phyloP scores from a whole-genome alignment of 768 basidiomycete genomes.

The Boletus rubescentipes region DNA sequence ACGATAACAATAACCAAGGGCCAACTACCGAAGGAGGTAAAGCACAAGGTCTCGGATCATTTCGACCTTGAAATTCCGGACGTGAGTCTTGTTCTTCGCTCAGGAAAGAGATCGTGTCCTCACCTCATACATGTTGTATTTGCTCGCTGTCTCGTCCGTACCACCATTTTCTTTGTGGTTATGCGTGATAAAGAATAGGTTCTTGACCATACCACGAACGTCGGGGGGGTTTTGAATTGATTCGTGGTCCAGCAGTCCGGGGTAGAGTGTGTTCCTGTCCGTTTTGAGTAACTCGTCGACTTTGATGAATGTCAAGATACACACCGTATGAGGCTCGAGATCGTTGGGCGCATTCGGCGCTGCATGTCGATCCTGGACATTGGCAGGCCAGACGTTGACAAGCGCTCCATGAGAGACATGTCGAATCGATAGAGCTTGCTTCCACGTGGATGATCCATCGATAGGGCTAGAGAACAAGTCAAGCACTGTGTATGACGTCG shows the following conservation, averaged over 20 bases:
- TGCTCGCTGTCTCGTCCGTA: constrained; percentile 61
- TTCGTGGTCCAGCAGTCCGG: constrained; percentile 55
- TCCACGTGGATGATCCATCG: constrained; percentile 64
- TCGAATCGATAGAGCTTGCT: constrained; percentile 61
- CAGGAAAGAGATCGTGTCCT: constrained; percentile 33
- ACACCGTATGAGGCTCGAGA: constrained; percentile 49
- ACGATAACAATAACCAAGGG: background rate
- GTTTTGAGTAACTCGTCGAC: background rate
- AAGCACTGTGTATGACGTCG: background rate
- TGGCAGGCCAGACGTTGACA: constrained; percentile 51
- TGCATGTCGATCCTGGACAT: constrained; percentile 76
- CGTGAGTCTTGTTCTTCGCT: background rate
- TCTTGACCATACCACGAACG: constrained; percentile 61
- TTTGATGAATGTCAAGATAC: background rate
- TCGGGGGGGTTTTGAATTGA: constrained; percentile 49
- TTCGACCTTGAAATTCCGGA: constrained; percentile 28
- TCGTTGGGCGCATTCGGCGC: constrained; percentile 70
- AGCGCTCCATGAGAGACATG: constrained; percentile 74
- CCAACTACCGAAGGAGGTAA: constrained; percentile 42
- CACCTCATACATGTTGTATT: constrained; percentile 72
- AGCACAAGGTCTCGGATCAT: constrained; percentile 56
- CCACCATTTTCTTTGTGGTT: constrained; percentile 58
- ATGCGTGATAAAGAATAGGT: constrained; percentile 70
- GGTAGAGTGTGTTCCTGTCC: constrained; percentile 58
- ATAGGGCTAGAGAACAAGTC: constrained; percentile 47